Base-by-base conservation (phyloP, 345 rosid species). In the Brassica rapa region DNA sequence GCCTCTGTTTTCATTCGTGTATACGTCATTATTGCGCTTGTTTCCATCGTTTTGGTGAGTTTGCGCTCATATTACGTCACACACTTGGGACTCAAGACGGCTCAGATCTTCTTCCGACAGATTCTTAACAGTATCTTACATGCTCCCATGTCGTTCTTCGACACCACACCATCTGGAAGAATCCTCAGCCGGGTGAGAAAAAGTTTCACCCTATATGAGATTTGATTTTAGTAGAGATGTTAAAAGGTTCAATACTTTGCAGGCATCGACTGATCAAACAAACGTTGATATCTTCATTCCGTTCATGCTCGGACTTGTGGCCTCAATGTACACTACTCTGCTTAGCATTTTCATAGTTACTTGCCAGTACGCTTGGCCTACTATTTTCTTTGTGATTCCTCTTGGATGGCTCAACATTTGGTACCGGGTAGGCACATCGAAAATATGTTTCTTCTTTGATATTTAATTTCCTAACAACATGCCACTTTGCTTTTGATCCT, bases 351-450 rank as follows among this genome's bases (percentile, higher is more conserved):
- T 92, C 82, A 81, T 94, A 68, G 84, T 94, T 74, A 90, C 92
- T 24, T 94, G 98, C 72, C 98, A 94, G 75, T 91, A 92, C 73
- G 86, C 98, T 66, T 92, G 98, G 98, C 98, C 98, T 11, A 94
- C 94, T 0, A 66, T 88, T 10, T 87, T 94, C 89, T 78, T 94
- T 67, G 62, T 94, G 70, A 80, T 92, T 74, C 98, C 98, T 1
- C 98, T 94, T 41, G 93, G 88, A 29, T 94, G 95, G 97, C 86
- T 89, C 51, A 94, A 94, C 83, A 63, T 82, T 55, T 92, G 98
- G 98, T 92, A 87, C 43, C 86, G 98, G 49, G 49, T 41, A 41
- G 53, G 53, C 41, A 35, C 37, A 27, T 10, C 49, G 49, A 9
- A 7, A 7, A 9, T 35, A 33, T 33, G 37, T 41, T 41, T 2